These are phyloP conservation scores for Trametes versicolor DNA, from an alignment of 1,284 basidiomycete genomes.

Conservation along the genomic window DNA sequence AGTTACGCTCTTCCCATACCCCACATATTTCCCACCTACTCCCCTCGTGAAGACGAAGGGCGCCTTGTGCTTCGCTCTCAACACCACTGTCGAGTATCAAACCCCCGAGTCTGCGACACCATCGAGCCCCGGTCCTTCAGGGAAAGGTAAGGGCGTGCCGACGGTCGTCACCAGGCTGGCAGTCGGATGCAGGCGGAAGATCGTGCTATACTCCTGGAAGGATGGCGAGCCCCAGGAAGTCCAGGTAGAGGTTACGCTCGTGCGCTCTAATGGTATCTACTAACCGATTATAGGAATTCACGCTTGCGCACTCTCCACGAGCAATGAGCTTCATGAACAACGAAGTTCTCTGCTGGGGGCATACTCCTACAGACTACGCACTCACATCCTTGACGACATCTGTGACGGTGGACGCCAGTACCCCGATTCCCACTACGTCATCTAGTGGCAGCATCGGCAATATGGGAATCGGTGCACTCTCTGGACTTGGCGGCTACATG, in stretches of 20 bases:
- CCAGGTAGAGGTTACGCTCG: conserved; percentile 58
- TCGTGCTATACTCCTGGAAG: conserved; percentile 89
- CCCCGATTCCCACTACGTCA: conserved; percentile 56
- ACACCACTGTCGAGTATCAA: conserved; percentile 67
- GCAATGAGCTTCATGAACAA: conserved; percentile 74
- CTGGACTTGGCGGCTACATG: conserved; percentile 90
- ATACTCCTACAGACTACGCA: conserved; percentile 78
- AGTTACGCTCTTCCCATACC: conserved; percentile 72
- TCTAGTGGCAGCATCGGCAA: conserved; percentile 52
- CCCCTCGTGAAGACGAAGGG: conserved; percentile 78
- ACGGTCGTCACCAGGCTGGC: conserved; percentile 80
- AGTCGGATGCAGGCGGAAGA: conserved; percentile 87
- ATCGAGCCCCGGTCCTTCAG: conserved; percentile 42
- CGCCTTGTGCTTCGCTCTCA: conserved; percentile 83
- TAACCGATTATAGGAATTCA: conserved; percentile 68
- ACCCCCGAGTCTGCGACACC: conserved; percentile 31
- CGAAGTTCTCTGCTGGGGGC: conserved; percentile 78
- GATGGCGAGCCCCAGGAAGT: conserved; percentile 84
- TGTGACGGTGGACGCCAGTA: conserved; percentile 64
- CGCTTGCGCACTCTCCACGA: conserved; percentile 87
- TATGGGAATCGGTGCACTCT: conserved; percentile 75
- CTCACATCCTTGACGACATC: conserved; percentile 75
- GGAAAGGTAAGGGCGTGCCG: conserved; percentile 58
- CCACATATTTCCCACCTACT: conserved; percentile 73
- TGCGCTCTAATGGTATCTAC: conserved; percentile 12